Base-by-base conservation (phyloP, 768 basidiomycete genomes). In the Amanita jacksonii region DNA sequence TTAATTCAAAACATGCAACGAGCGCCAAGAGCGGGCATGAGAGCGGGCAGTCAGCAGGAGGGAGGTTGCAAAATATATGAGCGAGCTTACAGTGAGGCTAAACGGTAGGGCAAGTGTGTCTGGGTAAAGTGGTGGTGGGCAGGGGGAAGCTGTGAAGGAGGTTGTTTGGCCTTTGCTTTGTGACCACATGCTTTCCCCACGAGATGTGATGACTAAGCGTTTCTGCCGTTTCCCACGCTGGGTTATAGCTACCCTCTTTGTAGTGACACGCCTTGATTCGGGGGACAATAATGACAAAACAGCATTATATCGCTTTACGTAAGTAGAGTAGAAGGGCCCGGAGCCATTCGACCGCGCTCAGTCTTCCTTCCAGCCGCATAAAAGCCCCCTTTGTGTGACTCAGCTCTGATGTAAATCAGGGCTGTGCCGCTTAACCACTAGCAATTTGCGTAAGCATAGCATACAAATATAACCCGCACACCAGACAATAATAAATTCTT, bases 151-250 rank as follows among this genome's bases (percentile, higher is more conserved):
- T 62, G 64, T 60, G 57, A 43, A 51, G 47, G 47, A 49, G 56
- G 53, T 20, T 63, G 66, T 69, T 70, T 70, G 65, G 56, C 54
- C 55, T 55, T 58, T 65, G 64, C 71, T 72, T 70, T 70, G 69
- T 67, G 61, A 63, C 52, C 59, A 55, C n/a, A n/a, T 12, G 27
- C 51, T 54, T 38, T 36, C 45, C 48, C 53, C 60, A 62, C 60
- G 61, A 52, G 55, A 53, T 46, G 28, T 39, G 61, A 55, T 70
- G 66, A 60, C 61, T 68, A 62, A 70, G 58, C 66, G 46, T 38
- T 45, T 50, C 37, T 42, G 20, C 27, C 23, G 20, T n/a, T 18
- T 18, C 9, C 8, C 24, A 8, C 19, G 18, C 8, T 12, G 22
- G 27, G 49, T 43, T 49, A 46, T 45, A 23, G 31, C 47, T 19